Percentiles rank a stretch among this genome's conserved stretches.
Evolutionary conservation across 2,329 filamentous ascomycete genomes (phyloP).

Genomic region (Dactylellina cionopaga): DNA sequence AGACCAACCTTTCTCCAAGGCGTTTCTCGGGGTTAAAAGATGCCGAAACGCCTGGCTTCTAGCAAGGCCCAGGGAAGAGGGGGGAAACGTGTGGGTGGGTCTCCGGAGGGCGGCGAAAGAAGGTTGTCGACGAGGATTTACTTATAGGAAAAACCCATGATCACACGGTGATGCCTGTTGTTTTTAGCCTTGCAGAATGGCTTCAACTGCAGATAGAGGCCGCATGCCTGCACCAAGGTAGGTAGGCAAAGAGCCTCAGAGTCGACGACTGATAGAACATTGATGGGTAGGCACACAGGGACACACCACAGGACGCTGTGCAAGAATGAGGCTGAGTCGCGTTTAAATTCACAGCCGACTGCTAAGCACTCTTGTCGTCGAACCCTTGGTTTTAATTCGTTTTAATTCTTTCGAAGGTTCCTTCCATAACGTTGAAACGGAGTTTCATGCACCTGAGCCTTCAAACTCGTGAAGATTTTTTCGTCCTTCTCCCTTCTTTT

Average conservation of each 20-base stretch:
- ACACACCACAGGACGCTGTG: neutral
- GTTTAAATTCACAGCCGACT: slow-evolving; percentile 26
- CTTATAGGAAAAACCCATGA: neutral
- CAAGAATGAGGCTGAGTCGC: slow-evolving; percentile 22
- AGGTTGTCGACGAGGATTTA: slow-evolving; percentile 18
- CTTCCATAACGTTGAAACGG: slow-evolving; percentile 6
- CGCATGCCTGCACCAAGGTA: slow-evolving; percentile 15
- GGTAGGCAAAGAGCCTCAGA: slow-evolving; percentile 23
- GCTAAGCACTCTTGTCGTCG: slow-evolving; percentile 28
- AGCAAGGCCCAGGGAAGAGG: slow-evolving; percentile 36
- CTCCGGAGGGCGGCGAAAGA: slow-evolving; percentile 7
- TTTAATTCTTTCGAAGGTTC: neutral
- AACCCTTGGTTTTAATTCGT: neutral
- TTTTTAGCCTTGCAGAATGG: slow-evolving; percentile 40
- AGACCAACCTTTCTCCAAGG: slow-evolving; percentile 35
- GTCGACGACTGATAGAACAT: too few species aligned
- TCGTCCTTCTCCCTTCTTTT: neutral
- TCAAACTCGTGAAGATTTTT: neutral
- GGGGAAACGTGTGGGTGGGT: slow-evolving; percentile 29
- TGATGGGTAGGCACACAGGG: neutral
- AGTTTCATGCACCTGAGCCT: neutral
- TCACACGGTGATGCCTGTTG: neutral
- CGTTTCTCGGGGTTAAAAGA: slow-evolving; percentile 40
- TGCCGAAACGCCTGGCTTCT: slow-evolving; percentile 47
- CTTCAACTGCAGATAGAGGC: slow-evolving; percentile 22